These are phyloP conservation scores for Penicillium sp. DNA, from an alignment of 2,329 filamentous ascomycete genomes.

Conservation along the genomic window DNA sequence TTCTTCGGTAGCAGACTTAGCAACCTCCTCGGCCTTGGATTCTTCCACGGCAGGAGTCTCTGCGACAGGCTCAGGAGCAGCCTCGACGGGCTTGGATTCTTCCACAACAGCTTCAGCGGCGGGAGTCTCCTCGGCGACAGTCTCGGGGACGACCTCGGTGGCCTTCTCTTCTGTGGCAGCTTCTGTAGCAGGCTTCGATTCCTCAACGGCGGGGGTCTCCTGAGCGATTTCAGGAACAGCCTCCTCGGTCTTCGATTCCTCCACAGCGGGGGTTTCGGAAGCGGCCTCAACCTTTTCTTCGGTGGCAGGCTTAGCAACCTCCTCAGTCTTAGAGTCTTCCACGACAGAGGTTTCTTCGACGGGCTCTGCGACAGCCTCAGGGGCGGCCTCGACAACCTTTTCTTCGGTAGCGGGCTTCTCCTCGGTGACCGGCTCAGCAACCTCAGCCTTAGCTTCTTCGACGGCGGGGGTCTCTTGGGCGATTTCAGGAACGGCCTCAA, in stretches of 20 bases:
- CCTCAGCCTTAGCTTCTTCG: not conserved
- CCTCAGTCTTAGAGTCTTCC: not conserved
- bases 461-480: not conserved
- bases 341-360: conserved; percentile 2
- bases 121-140: conserved; percentile 5
- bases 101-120: conserved; percentile 6
- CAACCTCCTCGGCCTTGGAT: not conserved
- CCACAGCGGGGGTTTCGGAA: not conserved
- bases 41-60: not conserved
- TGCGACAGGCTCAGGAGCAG: conserved; percentile 1
- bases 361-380: not conserved
- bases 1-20: not conserved
- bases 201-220: too few relatives aligned
- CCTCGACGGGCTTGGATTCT: not conserved
- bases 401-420: conserved; percentile 11
- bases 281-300: conserved; percentile 3
- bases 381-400: not conserved
- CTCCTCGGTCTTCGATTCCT: too few relatives aligned
- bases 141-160: not conserved
- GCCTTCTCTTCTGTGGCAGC: not conserved
- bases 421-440: not conserved
- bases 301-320: not conserved
- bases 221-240: too few relatives aligned
- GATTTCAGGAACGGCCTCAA: conserved; percentile 3
- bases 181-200: too few relatives aligned